Evolutionary conservation across 495 filamentous ascomycete genomes (phyloP), one percentile per base, ranked within the genome.

Genomic region (Neurospora pannonica): DNA sequence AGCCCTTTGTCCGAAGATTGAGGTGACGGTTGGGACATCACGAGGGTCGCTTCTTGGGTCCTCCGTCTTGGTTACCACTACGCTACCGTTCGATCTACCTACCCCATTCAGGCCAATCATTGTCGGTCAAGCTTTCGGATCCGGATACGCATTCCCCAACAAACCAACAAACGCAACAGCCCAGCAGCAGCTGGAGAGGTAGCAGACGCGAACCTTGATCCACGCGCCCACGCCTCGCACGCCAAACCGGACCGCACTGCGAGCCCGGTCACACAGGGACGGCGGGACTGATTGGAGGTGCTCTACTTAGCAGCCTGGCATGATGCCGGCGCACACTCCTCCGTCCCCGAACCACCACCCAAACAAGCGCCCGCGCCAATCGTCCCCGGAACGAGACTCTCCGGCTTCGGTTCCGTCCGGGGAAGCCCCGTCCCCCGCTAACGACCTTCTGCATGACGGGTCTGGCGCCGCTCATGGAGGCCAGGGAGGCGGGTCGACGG

Each of bases 281-380:
- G 24, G 54, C 54, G 54, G 54, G 54, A 62, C 54, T 62, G 24
- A 19, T 67, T 67, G 54, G 54, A 67, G 54, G 54, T 67, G 28
- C 54, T 34, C 28, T 19, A 34, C 31, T 67, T 28, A 67, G 54
- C 73, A 74, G 48, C 73, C 43, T 70, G 77, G 75, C 74, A 81
- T 72, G 71, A 84, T 84, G 82, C 80, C 82, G 72, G 82, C 81
- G 70, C 80, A 79, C 74, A 77, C 80, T 72, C 83, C 85, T 70
- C 81, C 82, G 71, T 86, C 85, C 19, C 86, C 86, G 74, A 78
- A 79, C 71, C 79, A 79, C 54, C 82, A 84, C 73, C 84, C 82
- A 70, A 79, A 81, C 78, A 89, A 89, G 78, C 86, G 87, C 60
- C 80, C 84, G 71, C 84, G 86, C 75, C 84, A 83, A 79, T 83